Evolutionary conservation across 2,329 filamentous ascomycete species (phyloP), one percentile per base, ranked within the genome.

Genomic region (Aspergillus nomiae): DNA sequence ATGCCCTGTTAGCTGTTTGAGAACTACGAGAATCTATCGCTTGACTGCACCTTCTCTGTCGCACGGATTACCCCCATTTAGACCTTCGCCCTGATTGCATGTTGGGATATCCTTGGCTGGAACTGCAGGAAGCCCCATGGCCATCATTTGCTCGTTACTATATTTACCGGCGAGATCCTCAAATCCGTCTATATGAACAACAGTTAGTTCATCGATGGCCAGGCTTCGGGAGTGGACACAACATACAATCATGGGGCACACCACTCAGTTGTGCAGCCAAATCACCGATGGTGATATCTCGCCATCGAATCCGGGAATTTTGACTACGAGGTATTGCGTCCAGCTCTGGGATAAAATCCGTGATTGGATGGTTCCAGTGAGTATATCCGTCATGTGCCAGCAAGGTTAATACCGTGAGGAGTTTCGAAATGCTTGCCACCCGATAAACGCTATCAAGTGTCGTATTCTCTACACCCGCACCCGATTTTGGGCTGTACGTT

Each of bases 401-500:
- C 14, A 77, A 71, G 0, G 76, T 51, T 26, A 78, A 73, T 21
- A 79, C 74, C 0, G 80, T 81, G 65, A 77, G 78, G 21, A 81
- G 61, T 62, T 83, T 83, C 1, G 79, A 81, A 32, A 80, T 59
- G 55, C 80, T 82, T 0, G 76, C 80, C 19, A 82, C 71, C 11
- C 81, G 77, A 65, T 81, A 82, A 2, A 83, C 74, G 0, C 77
- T 81, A 61, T 83, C 77, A 10, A 71, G 69, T 4, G 73, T 69
- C 19, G 68, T 63, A 28, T 57, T 65, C 34, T 59, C 67, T 16
- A 76, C 66, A 0, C 50, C 50, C 10, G 3, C 1, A 11, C 28
- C 50, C 10, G 30, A 4, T 9, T 3, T 14, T 1, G 19, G 30
- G 16, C 28, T 32, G 19, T 53, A 34, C 9, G 65, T 67, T 11